phyloP scores from a whole-genome alignment of 2,329 filamentous ascomycete genomes.

The Cordyceps militaris region DNA sequence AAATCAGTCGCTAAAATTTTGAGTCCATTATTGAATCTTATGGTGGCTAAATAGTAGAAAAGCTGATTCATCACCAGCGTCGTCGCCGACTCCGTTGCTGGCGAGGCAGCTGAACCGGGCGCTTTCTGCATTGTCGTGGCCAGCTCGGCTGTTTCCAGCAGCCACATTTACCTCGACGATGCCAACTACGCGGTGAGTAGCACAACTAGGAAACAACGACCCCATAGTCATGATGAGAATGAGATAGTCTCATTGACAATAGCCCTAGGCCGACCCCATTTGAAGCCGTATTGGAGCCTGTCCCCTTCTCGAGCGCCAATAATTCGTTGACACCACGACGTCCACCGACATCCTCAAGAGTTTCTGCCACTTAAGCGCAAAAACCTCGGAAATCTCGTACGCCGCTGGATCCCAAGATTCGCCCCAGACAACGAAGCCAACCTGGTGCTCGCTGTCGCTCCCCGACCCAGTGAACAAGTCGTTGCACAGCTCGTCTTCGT shows the following conservation, averaged over 20 bases:
- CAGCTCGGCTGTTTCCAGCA: not conserved
- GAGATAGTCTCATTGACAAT: too few species aligned
- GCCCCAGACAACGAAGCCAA: conserved; percentile 38
- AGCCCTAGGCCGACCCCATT: too few species aligned
- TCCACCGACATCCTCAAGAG: conserved; percentile 19
- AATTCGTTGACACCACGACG: not conserved
- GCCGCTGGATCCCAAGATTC: conserved; percentile 35
- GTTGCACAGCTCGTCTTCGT: conserved; percentile 16
- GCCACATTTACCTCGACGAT: not conserved
- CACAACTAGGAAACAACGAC: not conserved
- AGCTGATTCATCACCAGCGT: conserved; percentile 15
- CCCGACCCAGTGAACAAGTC: conserved; percentile 11
- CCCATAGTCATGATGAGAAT: not conserved
- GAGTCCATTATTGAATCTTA: too few species aligned
- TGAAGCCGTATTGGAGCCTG: not conserved
- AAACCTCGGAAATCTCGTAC: conserved; percentile 40
- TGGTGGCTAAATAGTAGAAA: too few species aligned
- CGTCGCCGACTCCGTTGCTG: conserved; percentile 10
- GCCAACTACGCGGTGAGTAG: not conserved
- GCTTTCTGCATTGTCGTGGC: not conserved
- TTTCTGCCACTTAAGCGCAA: conserved; percentile 37
- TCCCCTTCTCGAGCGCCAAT: not conserved
- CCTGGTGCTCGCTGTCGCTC: conserved; percentile 3
- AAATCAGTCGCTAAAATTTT: too few species aligned
- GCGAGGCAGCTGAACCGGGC: not conserved